A percentile compares a stretch with the other conserved stretches of the same genome.
Conservation (phyloP, 805 yeast species). For the Zygosaccharomyces pseudorouxii region DNA sequence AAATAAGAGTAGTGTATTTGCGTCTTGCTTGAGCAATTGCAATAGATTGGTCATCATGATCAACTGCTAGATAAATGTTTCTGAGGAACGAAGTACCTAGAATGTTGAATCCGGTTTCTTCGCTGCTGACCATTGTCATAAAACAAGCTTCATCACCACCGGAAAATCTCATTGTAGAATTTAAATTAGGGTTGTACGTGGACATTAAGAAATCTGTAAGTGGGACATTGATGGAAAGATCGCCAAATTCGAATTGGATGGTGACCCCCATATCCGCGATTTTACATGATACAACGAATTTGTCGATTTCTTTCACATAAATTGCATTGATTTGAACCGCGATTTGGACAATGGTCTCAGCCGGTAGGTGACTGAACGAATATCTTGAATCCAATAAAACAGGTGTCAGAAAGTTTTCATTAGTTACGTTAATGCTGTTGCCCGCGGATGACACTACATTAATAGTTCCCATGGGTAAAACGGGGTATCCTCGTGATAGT, state of each 20-base stretch:
- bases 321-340: constrained; percentile 69
- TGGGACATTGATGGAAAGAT: constrained; percentile 47
- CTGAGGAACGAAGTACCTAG: constrained; percentile 58
- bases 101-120: constrained; percentile 44
- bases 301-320: constrained; percentile 42
- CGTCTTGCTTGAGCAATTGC: constrained; percentile 52
- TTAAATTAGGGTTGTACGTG: constrained; percentile 33
- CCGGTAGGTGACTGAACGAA: constrained; percentile 48
- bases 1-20: constrained; percentile 2
- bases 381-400: constrained; percentile 57
- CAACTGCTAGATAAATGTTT: constrained; percentile 56
- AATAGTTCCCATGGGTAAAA: constrained; percentile 44
- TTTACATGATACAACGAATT: constrained; percentile 64
- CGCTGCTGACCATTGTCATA: constrained; percentile 47
- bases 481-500: constrained; percentile 38
- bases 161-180: constrained; percentile 43
- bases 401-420: constrained; percentile 42
- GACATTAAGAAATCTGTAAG: constrained; percentile 43
- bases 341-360: constrained; percentile 50
- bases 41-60: constrained; percentile 49
- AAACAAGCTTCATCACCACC: constrained; percentile 56
- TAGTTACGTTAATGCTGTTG: constrained; percentile 33
- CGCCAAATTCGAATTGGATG: constrained; percentile 50
- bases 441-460: constrained; percentile 44
- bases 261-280: constrained; percentile 46